These are phyloP conservation scores for Allium fistulosum DNA, from an alignment of 106 monocot genomes.

Conservation along the genomic window DNA sequence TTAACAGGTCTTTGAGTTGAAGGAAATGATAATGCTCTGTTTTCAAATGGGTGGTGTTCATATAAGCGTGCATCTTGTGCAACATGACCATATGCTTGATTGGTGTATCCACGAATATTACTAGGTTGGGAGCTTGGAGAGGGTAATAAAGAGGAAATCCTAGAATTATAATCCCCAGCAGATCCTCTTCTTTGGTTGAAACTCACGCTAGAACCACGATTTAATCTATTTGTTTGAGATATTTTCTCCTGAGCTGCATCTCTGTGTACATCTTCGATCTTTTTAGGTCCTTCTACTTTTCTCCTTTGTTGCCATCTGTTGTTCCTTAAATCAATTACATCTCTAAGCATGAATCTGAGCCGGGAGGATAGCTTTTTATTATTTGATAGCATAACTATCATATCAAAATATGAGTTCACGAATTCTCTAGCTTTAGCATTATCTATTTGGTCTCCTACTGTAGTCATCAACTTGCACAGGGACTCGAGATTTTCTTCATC, in stretches of 20 bases:
- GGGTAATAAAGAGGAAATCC: constrained; percentile 21
- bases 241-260: constrained; percentile 58
- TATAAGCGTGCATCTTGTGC: constrained; percentile 40
- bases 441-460: constrained; percentile 48
- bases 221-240: constrained; percentile 36
- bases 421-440: constrained; percentile 32
- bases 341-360: constrained; percentile 48
- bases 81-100: constrained; percentile 17
- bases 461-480: constrained; percentile 55
- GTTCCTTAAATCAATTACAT: constrained; percentile 46
- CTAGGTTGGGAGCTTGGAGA: constrained; percentile 31
- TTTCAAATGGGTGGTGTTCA: constrained; percentile 36
- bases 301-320: constrained; percentile 54
- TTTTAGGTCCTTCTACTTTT: constrained; percentile 57
- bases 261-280: constrained; percentile 62
- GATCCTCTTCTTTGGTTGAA: constrained; percentile 29
- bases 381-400: constrained; percentile 25
- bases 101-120: constrained; percentile 16
- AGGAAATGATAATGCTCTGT: constrained; percentile 32
- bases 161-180: constrained; percentile 36
- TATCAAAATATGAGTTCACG: constrained; percentile 43
- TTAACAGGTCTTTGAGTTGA: constrained; percentile 31
- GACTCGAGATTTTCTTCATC: constrained; percentile 54
- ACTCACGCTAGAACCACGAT: constrained; percentile 35
- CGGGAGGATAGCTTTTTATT: constrained; percentile 37